Evolutionary conservation across 2,329 filamentous ascomycete genomes (phyloP).

Genomic region (Botrytis cinerea): DNA sequence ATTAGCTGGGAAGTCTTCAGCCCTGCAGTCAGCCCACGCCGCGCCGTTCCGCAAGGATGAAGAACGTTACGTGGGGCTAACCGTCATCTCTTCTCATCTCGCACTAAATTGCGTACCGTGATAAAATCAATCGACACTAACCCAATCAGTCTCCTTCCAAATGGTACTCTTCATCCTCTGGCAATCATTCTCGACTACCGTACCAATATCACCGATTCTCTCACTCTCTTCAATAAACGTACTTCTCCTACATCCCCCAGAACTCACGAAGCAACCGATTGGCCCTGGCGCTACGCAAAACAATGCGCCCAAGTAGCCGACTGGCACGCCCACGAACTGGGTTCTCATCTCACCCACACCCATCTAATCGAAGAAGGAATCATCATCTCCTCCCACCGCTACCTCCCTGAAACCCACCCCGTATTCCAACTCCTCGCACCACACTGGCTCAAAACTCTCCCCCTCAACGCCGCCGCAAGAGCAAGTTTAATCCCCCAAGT

Average conservation of each 20-base stretch:
- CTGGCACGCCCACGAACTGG: slow-evolving; percentile 52
- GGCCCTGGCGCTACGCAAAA: slow-evolving; percentile 56
- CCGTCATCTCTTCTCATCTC: background rate
- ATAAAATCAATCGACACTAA: background rate
- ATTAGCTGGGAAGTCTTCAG: slow-evolving; percentile 14
- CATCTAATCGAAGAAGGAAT: slow-evolving; percentile 52
- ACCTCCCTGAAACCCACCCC: slow-evolving; percentile 46
- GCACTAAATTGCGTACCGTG: background rate
- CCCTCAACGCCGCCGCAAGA: slow-evolving; percentile 51
- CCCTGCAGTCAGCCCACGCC: slow-evolving; percentile 8
- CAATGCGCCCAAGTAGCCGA: slow-evolving; percentile 51
- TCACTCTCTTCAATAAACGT: slow-evolving; percentile 52
- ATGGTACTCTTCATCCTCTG: slow-evolving; percentile 51
- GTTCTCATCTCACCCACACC: slow-evolving; percentile 49
- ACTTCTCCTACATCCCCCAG: slow-evolving; percentile 40
- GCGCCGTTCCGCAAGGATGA: background rate
- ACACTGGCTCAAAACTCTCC: slow-evolving; percentile 54
- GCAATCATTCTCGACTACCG: slow-evolving; percentile 53
- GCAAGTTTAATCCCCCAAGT: slow-evolving; percentile 48
- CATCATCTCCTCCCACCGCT: slow-evolving; percentile 50
- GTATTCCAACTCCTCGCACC: slow-evolving; percentile 49
- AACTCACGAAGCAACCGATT: slow-evolving; percentile 47
- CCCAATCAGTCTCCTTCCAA: slow-evolving; percentile 22
- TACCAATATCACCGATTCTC: slow-evolving; percentile 46
- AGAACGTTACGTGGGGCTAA: background rate